phyloP scores from a whole-genome alignment of 495 filamentous ascomycete species.

The Penicillium ochrochloron region DNA sequence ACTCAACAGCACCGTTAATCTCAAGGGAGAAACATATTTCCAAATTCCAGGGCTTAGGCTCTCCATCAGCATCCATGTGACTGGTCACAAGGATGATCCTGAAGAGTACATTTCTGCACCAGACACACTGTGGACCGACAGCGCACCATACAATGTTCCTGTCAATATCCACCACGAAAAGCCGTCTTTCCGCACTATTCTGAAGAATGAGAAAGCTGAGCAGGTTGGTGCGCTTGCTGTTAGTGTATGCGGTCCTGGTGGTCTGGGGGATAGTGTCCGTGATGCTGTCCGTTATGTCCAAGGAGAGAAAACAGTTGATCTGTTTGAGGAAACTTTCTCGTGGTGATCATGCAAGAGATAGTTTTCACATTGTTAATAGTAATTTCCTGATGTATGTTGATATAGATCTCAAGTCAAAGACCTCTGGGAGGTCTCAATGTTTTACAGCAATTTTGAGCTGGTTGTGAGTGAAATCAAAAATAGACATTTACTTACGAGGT shows the following conservation, averaged over 20 bases:
- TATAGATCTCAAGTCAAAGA: conserved; percentile 3
- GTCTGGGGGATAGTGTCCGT: conserved; percentile 50
- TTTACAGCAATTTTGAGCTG: background rate
- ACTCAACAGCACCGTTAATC: conserved; percentile 25
- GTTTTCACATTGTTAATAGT: conserved; percentile 5
- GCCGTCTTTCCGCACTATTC: conserved; percentile 38
- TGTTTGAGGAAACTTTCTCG: conserved; percentile 51
- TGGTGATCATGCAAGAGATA: conserved; percentile 36
- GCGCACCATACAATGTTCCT: conserved; percentile 35
- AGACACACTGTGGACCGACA: conserved; percentile 40
- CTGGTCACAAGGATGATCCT: conserved; percentile 29
- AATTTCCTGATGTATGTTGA: background rate
- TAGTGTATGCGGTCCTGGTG: conserved; percentile 51
- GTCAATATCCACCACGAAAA: conserved; percentile 40
- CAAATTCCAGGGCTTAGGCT: conserved; percentile 39
- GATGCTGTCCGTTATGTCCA: conserved; percentile 43
- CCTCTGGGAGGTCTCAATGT: conserved; percentile 13
- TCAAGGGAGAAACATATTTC: conserved; percentile 38
- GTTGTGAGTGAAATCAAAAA: no score
- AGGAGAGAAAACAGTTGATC: conserved; percentile 42
- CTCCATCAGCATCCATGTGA: conserved; percentile 43
- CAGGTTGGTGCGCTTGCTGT: conserved; percentile 52
- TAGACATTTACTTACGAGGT: background rate
- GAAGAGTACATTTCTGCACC: conserved; percentile 35
- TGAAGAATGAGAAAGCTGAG: conserved; percentile 41